Evolutionary conservation across 352 stramenopile species (phyloP).

Genomic region (Phytophthora pistaciae): DNA sequence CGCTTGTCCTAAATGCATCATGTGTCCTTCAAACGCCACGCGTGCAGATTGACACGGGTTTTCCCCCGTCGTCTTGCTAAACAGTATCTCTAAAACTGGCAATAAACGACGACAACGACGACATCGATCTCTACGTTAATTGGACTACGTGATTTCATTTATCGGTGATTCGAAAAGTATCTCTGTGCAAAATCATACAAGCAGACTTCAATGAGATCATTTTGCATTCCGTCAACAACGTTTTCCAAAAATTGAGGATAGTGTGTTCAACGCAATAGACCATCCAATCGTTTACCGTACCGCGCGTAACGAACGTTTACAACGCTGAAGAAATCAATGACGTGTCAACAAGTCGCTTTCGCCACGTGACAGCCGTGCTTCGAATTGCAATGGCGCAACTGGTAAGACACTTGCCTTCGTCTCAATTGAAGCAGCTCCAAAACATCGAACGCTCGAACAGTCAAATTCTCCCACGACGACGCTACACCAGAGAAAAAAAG

Average conservation of each 20-base stretch:
- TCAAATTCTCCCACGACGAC: background rate
- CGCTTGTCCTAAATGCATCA: too few species aligned
- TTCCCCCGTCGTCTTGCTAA: too few species aligned
- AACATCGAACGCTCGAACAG: background rate
- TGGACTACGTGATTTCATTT: too few species aligned
- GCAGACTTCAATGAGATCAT: too few species aligned
- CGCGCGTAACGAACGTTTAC: background rate
- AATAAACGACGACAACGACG: too few species aligned
- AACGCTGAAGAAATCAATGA: background rate
- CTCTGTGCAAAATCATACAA: too few species aligned
- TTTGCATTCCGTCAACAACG: too few species aligned
- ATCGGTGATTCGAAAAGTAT: too few species aligned
- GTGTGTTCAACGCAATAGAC: background rate
- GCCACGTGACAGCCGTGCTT: background rate
- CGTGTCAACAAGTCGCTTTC: background rate
- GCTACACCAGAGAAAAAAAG: background rate
- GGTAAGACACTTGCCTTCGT: background rate
- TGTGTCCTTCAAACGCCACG: too few species aligned
- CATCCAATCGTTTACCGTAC: background rate
- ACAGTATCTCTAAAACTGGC: too few species aligned
- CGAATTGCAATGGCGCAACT: background rate
- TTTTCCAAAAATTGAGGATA: background rate
- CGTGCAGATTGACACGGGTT: too few species aligned
- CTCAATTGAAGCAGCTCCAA: background rate
- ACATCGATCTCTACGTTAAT: too few species aligned